Conservation (phyloP, 129 eudicot genomes). For the Logfia minima region DNA sequence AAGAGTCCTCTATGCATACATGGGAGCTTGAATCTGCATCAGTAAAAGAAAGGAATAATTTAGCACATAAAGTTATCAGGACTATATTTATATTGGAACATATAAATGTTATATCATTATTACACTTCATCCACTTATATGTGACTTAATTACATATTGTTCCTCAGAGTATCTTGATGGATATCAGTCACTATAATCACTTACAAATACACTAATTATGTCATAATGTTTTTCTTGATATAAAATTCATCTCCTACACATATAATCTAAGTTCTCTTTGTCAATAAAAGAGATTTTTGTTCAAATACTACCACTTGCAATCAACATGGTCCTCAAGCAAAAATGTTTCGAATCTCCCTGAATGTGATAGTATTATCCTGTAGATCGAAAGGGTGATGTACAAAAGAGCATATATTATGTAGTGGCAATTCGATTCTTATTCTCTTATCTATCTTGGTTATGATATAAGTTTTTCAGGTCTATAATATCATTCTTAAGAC, state of each 20-base stretch:
- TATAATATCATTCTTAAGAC: too few relatives aligned
- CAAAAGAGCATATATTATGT: not conserved
- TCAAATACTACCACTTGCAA: not conserved
- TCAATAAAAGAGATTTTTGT: not conserved
- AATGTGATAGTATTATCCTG: not conserved
- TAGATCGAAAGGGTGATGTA: not conserved
- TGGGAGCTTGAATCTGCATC: slow-evolving; percentile 86
- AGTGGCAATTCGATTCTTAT: not conserved
- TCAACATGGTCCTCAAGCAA: not conserved
- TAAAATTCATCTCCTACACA: not conserved
- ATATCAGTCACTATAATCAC: not conserved
- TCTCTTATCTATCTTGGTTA: not conserved
- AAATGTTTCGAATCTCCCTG: not conserved
- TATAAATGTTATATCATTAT: too few relatives aligned
- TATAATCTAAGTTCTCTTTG: not conserved
- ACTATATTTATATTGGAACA: not conserved
- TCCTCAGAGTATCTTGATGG: not conserved
- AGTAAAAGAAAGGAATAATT: slow-evolving; percentile 2
- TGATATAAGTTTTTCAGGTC: not conserved
- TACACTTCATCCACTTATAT: not conserved
- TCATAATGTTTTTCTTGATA: not conserved
- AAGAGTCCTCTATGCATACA: slow-evolving; percentile 96
- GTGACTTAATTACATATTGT: not conserved
- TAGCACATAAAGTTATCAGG: not conserved
- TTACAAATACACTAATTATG: not conserved